Conservation (phyloP, 73 alveolate genomes). For the Paraurostyla sp. region DNA sequence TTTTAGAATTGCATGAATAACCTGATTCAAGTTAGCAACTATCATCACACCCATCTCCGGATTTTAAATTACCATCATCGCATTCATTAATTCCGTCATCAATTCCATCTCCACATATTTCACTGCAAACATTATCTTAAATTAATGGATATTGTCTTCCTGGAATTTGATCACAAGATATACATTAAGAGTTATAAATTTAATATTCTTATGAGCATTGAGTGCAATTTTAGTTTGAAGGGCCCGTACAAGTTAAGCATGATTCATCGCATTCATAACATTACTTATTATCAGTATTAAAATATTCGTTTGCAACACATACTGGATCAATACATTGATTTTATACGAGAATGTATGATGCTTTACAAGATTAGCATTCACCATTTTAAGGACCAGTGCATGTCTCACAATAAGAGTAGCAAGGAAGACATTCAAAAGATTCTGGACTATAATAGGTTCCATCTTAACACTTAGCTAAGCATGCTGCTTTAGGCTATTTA, state of each 20-base stretch:
- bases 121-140: constrained; percentile 52
- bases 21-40: constrained; percentile 42
- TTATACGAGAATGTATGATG: neutral
- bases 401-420: neutral
- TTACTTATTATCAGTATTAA: neutral
- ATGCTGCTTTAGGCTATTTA: neutral
- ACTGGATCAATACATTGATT: neutral
- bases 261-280: neutral
- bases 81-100: constrained; percentile 60
- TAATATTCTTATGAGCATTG: neutral
- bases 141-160: neutral
- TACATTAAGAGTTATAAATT: neutral
- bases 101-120: constrained; percentile 70
- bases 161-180: neutral
- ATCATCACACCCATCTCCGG: constrained; percentile 65
- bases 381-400: neutral
- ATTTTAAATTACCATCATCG: constrained; percentile 51
- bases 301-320: neutral
- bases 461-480: neutral
- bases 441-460: neutral
- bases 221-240: neutral
- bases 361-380: neutral
- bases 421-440: neutral
- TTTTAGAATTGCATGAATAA: neutral
- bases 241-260: neutral